Conservation (phyloP, 495 filamentous ascomycete species). For the Cercophora newfieldiana region DNA sequence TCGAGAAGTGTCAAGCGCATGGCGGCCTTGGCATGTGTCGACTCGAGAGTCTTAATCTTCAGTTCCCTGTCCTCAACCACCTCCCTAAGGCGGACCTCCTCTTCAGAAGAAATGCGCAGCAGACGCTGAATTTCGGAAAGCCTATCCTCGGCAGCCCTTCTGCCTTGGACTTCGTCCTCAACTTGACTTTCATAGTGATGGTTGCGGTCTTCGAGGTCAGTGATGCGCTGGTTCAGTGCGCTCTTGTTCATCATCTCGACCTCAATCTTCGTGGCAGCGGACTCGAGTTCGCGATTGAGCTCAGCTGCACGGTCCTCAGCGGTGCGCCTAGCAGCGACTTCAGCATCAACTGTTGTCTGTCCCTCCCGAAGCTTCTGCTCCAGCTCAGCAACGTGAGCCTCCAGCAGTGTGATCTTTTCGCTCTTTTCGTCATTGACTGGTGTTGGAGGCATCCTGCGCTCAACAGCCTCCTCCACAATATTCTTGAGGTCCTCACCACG, state of each 20-base stretch:
- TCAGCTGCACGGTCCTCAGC: conserved; percentile 47
- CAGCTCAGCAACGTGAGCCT: conserved; percentile 41
- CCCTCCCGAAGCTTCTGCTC: conserved; percentile 49
- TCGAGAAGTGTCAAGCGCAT: conserved; percentile 64
- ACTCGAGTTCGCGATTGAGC: conserved; percentile 45
- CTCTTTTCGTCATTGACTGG: conserved; percentile 33
- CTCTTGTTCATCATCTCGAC: conserved; percentile 54
- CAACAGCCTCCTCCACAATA: conserved; percentile 60
- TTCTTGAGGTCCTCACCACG: conserved; percentile 57
- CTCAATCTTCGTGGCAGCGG: conserved; percentile 52
- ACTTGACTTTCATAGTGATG: conserved; percentile 42
- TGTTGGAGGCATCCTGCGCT: conserved; percentile 47
- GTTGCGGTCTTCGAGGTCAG: conserved; percentile 48
- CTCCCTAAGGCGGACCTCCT: conserved; percentile 71
- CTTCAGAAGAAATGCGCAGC: conserved; percentile 64
- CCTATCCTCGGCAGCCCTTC: conserved; percentile 71
- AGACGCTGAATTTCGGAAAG: conserved; percentile 68
- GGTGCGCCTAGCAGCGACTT: conserved; percentile 39
- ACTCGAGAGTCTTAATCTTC: conserved; percentile 46
- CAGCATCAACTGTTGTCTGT: conserved; percentile 43
- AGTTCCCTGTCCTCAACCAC: conserved; percentile 65
- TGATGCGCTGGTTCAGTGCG: conserved; percentile 46
- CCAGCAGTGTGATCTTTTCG: conserved; percentile 40
- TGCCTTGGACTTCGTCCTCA: conserved; percentile 61
- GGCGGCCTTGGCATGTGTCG: conserved; percentile 48